Conservation (phyloP, 2,329 filamentous ascomycete genomes). For the Chrysoporthe austroafricana region DNA sequence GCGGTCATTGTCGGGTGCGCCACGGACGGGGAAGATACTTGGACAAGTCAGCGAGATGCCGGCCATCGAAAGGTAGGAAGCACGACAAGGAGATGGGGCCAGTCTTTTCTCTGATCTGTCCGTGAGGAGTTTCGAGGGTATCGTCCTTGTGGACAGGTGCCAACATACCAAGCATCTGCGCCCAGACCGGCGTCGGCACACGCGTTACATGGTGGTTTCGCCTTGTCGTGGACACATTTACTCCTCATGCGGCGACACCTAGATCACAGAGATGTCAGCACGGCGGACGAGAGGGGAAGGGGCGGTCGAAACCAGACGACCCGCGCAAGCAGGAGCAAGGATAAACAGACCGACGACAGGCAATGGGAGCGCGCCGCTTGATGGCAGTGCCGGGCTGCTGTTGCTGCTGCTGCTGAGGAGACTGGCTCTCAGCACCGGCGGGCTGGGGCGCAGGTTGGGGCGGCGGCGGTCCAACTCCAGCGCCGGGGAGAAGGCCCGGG, state of each 20-base stretch:
- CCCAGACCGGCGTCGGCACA: slow-evolving; percentile 55
- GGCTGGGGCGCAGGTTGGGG: background rate
- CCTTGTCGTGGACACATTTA: slow-evolving; percentile 57
- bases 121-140: too few relatives aligned
- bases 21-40: slow-evolving; percentile 57
- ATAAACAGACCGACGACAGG: slow-evolving; percentile 53
- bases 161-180: slow-evolving; percentile 53
- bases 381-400: slow-evolving; percentile 35
- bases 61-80: background rate
- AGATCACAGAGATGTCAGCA: slow-evolving; percentile 19
- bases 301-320: background rate
- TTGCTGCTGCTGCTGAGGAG: slow-evolving; percentile 12
- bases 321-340: slow-evolving; percentile 20
- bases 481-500: slow-evolving; percentile 6
- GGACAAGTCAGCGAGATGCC: slow-evolving; percentile 14
- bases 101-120: background rate
- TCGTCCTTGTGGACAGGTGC: background rate
- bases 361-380: slow-evolving; percentile 56
- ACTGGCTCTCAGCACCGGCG: background rate
- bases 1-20: slow-evolving; percentile 58
- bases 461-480: slow-evolving; percentile 4
- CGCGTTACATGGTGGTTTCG: slow-evolving; percentile 53
- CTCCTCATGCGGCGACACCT: slow-evolving; percentile 61
- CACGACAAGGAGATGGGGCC: background rate
- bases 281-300: slow-evolving; percentile 10